Evolutionary conservation across 1,284 basidiomycete genomes (phyloP), one percentile per base, ranked within the genome.

Genomic region (Ceratobasidium sp.): DNA sequence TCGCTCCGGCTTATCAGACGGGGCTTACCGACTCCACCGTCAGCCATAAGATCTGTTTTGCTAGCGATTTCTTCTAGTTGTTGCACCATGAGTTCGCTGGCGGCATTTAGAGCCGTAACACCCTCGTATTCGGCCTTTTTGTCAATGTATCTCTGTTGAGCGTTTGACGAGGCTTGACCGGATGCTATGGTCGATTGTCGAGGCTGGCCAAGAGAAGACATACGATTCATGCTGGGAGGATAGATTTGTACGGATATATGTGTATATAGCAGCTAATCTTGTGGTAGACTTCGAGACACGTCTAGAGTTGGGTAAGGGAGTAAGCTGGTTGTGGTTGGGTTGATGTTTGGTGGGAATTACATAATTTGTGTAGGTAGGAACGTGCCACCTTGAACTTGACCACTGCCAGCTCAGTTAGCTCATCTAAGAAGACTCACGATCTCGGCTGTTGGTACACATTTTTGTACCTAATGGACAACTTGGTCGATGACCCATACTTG

Each of bases 101-200:
- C 67, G 29, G 71, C 68, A 43, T 79, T 77, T 5, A 79, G 74
- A 43, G 76, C 77, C n/a, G 73, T 62, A 46, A 79, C 68, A 0
- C 73, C 75, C 19, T 78, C 76, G 51, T 76, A 79, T 76, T 79
- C 79, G 44, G 75, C 61, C 49, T 78, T 76, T 57, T 79, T 78
- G 34, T 78, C 78, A 22, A 77, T 34, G 15, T 73, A 73, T 62
- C 70, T 61, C 46, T 66, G 73, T 37, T 76, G 73, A 29, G 73
- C 62, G 43, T 43, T 46, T 34, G 73, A 68, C n/a, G 73, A 76
- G 25, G 62, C 73, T 34, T 66, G 73, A 9, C 62, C 64, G 54
- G 73, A 76, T 32, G 56, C 73, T 66, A 62, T 62, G 6, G 70
- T 73, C n/a, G 70, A 73, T 52, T 73, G 70, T 19, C 70, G 70